These are phyloP conservation scores for Globisporangium mamillatum DNA, from an alignment of 352 stramenopile genomes.

Conservation along the genomic window DNA sequence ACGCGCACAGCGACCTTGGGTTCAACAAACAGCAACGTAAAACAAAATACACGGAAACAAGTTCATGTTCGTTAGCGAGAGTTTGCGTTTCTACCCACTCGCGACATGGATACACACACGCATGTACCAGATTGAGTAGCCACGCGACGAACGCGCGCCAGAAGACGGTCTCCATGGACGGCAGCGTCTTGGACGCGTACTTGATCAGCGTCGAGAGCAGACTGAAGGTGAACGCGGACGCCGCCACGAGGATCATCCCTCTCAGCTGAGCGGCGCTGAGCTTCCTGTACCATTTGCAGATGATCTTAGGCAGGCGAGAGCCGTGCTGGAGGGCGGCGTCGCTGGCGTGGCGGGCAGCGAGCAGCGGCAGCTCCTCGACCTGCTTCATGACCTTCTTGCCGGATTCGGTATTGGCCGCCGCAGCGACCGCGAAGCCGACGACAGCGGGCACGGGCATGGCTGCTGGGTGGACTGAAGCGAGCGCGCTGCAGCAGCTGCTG, in stretches of 20 bases:
- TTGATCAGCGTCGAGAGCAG: conserved; percentile 63
- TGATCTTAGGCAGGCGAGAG: not conserved
- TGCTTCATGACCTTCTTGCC: conserved; percentile 38
- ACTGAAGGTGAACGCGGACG: conserved; percentile 57
- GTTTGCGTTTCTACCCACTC: not conserved
- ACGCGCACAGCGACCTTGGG: conserved; percentile 36
- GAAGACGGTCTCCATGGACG: conserved; percentile 63
- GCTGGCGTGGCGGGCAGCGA: conserved; percentile 28
- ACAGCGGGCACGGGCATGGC: conserved; percentile 10
- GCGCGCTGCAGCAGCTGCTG: no score
- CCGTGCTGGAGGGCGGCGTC: conserved; percentile 8
- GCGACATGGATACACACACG: not conserved
- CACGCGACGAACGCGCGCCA: conserved; percentile 58
- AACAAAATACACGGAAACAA: not conserved
- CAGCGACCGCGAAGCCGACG: conserved; percentile 12
- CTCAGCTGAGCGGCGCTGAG: conserved; percentile 19
- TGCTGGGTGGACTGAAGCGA: not conserved
- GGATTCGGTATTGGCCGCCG: conserved; percentile 12
- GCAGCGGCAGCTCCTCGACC: conserved; percentile 43
- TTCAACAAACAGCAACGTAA: not conserved
- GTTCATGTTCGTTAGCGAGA: not conserved
- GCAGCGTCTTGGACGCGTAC: conserved; percentile 42
- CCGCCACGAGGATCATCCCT: conserved; percentile 40
- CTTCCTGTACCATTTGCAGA: conserved; percentile 15
- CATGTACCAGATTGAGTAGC: conserved; percentile 47